Conservation (phyloP, 441 rosid genomes). For the Eutrema salsugineum region DNA sequence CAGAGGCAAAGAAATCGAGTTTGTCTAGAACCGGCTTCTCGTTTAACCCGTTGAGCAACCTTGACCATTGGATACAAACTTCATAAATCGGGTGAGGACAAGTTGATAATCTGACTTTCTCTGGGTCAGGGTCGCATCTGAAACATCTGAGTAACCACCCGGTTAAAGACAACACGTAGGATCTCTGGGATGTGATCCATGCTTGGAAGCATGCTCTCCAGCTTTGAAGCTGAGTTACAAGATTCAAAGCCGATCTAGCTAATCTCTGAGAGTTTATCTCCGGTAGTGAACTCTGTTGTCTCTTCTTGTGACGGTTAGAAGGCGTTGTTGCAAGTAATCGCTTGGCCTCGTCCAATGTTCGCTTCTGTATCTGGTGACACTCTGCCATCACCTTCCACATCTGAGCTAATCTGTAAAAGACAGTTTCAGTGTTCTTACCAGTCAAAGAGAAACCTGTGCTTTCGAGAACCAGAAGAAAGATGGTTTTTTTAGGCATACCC, state of each 20-base stretch:
- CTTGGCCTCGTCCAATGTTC: conserved; percentile 82
- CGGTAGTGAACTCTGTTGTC: conserved; percentile 45
- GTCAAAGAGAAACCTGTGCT: neutral
- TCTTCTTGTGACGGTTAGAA: conserved; percentile 48
- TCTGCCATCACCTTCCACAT: conserved; percentile 98
- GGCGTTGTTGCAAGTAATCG: conserved; percentile 69
- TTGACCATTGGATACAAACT: conserved; percentile 80
- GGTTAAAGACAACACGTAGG: conserved; percentile 61
- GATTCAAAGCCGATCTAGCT: conserved; percentile 65
- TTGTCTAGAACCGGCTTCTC: conserved; percentile 76
- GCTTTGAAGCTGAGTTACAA: conserved; percentile 68
- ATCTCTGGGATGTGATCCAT: conserved; percentile 81
- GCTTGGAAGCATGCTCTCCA: conserved; percentile 79
- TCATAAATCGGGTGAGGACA: conserved; percentile 60
- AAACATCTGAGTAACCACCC: conserved; percentile 86
- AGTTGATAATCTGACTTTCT: conserved; percentile 52
- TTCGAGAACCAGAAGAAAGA: neutral
- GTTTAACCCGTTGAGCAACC: conserved; percentile 51
- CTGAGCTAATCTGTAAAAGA: conserved; percentile 54
- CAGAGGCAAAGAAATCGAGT: conserved; percentile 74
- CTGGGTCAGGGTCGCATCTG: conserved; percentile 56
- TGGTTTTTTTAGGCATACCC: conserved; percentile 52
- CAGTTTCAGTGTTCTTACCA: neutral
- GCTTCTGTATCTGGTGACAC: conserved; percentile 73
- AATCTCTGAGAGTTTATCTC: conserved; percentile 56